A percentile compares a stretch with the other conserved stretches of the same genome.
Conservation (phyloP, 2,329 filamentous ascomycete species). For the Aureobasidium melanogenum region DNA sequence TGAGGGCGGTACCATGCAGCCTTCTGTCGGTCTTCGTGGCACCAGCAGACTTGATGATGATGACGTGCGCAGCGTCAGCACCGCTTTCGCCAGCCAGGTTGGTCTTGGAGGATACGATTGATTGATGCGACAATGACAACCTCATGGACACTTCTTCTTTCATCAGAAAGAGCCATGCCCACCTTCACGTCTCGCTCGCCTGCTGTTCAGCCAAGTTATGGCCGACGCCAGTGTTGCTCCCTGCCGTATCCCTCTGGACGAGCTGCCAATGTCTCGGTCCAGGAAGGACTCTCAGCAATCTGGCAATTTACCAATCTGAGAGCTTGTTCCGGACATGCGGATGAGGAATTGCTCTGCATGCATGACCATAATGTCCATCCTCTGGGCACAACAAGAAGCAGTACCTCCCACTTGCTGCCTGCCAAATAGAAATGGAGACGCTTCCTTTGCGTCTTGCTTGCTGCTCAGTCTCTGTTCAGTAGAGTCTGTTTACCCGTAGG, state of each 20-base stretch:
- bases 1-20: constrained; percentile 47
- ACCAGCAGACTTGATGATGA: constrained; percentile 68
- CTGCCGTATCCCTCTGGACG: background rate
- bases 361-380: background rate
- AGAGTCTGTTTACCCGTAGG: background rate
- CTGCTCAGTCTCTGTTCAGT: background rate
- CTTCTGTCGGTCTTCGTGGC: constrained; percentile 22
- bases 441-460: background rate
- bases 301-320: background rate
- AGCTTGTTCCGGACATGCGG: background rate
- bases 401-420: background rate
- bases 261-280: background rate
- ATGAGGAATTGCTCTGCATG: background rate
- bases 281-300: background rate
- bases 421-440: background rate
- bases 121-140: constrained; percentile 13
- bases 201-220: background rate
- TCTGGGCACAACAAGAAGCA: background rate
- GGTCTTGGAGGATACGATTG: constrained; percentile 26
- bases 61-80: constrained; percentile 91
- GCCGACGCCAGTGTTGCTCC: background rate
- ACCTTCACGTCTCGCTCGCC: background rate
- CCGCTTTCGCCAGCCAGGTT: constrained; percentile 92
- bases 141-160: background rate
- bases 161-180: background rate